Evolutionary conservation across 495 filamentous ascomycete species (phyloP).

Genomic region (Melanomma pulvis-pyrius): DNA sequence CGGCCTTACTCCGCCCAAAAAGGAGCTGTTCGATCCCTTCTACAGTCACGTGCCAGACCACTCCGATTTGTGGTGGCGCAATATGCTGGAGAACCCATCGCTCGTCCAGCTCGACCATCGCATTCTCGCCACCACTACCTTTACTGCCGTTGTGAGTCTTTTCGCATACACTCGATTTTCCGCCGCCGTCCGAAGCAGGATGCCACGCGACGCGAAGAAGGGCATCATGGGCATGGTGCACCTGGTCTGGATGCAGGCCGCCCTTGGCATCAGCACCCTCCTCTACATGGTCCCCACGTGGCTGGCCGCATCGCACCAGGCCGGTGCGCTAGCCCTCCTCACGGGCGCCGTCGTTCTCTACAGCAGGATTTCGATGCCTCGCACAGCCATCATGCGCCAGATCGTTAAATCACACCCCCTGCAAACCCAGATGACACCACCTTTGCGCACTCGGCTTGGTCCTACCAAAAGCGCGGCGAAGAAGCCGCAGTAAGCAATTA

Average conservation of each 20-base stretch:
- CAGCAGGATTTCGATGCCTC: constrained; percentile 61
- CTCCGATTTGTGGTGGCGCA: constrained; percentile 90
- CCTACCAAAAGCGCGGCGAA: background rate
- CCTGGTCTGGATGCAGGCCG: constrained; percentile 78
- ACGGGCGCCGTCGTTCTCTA: constrained; percentile 80
- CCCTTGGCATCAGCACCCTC: constrained; percentile 84
- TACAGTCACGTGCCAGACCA: constrained; percentile 78
- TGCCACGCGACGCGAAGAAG: constrained; percentile 68
- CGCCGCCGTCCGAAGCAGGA: constrained; percentile 57
- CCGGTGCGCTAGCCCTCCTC: constrained; percentile 81
- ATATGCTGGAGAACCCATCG: constrained; percentile 94
- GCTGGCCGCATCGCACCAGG: constrained; percentile 90
- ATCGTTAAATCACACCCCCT: background rate
- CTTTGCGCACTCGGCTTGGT: constrained; percentile 4
- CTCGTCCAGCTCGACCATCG: constrained; percentile 94
- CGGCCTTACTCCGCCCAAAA: constrained; percentile 74
- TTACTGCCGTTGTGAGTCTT: constrained; percentile 74
- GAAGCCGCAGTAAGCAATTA: background rate
- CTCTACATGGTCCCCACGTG: constrained; percentile 90
- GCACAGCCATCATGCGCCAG: constrained; percentile 46
- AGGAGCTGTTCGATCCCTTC: constrained; percentile 80
- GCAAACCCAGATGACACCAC: background rate
- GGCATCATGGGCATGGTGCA: constrained; percentile 80
- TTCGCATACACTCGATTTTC: constrained; percentile 75
- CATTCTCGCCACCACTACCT: constrained; percentile 86